Evolutionary conservation across 1,139 yeast genomes (phyloP).

Genomic region (Dujonia santamariae): DNA sequence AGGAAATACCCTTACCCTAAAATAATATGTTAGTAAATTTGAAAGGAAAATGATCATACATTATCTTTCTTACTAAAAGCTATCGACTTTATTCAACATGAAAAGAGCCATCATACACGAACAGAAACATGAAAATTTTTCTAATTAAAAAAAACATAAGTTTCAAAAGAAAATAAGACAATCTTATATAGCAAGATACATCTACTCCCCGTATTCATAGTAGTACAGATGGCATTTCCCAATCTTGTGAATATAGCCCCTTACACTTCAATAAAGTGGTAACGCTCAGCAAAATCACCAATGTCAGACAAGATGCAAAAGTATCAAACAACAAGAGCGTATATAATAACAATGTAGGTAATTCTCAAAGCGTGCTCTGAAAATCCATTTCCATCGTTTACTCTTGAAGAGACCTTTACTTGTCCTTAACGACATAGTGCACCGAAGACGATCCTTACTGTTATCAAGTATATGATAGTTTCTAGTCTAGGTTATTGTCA

Average conservation of each 20-base stretch:
- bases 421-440: constrained; percentile 8
- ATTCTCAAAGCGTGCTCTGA: too few relatives aligned
- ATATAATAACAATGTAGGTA: constrained; percentile 11
- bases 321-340: constrained; percentile 34
- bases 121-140: too few relatives aligned
- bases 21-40: constrained; percentile 31
- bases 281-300: constrained; percentile 19
- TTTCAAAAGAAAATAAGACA: too few relatives aligned
- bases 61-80: too few relatives aligned
- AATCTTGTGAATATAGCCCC: too few relatives aligned
- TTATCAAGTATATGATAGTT: constrained; percentile 9
- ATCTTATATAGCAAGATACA: too few relatives aligned
- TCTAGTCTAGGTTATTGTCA: constrained; percentile 21
- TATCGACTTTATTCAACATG: neutral
- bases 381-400: constrained; percentile 11
- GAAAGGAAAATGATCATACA: neutral
- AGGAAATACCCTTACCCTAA: constrained; percentile 98
- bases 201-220: too few relatives aligned
- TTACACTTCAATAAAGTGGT: constrained; percentile 20
- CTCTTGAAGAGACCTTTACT: constrained; percentile 35
- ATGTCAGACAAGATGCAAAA: constrained; percentile 9
- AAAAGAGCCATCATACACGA: neutral
- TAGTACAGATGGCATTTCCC: too few relatives aligned
- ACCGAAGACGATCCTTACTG: constrained; percentile 30
- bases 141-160: too few relatives aligned